Evolutionary conservation across 2,329 filamentous ascomycete genomes (phyloP).

Genomic region (Hymenoscyphus fraxineus): DNA sequence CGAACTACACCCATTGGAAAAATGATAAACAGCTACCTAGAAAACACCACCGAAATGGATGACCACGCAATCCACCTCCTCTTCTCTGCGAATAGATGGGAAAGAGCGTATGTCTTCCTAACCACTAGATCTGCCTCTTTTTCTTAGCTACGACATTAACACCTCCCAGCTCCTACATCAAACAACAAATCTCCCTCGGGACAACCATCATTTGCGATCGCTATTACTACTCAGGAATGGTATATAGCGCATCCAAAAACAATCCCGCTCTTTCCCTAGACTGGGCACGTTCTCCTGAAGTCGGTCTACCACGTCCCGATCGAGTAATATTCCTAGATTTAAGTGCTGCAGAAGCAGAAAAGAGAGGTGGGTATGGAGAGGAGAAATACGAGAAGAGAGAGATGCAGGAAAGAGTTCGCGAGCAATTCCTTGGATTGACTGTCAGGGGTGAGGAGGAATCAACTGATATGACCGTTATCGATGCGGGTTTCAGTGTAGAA

Average conservation of each 20-base stretch:
- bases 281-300: slow-evolving; percentile 83
- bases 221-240: slow-evolving; percentile 92
- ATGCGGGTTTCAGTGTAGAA: slow-evolving; percentile 41
- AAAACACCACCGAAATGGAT: slow-evolving; percentile 55
- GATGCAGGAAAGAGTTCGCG: slow-evolving; percentile 76
- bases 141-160: slow-evolving; percentile 1
- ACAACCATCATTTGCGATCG: slow-evolving; percentile 81
- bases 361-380: slow-evolving; percentile 79
- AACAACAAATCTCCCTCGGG: slow-evolving; percentile 56
- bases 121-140: neutral
- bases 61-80: slow-evolving; percentile 70
- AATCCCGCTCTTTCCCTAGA: slow-evolving; percentile 64
- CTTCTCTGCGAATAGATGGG: slow-evolving; percentile 72
- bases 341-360: slow-evolving; percentile 65
- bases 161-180: slow-evolving; percentile 46
- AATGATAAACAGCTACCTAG: slow-evolving; percentile 66
- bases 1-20: slow-evolving; percentile 63
- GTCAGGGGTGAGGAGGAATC: slow-evolving; percentile 43
- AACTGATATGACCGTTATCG: slow-evolving; percentile 50
- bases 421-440: slow-evolving; percentile 63
- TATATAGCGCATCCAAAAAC: slow-evolving; percentile 86
- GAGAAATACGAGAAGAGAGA: slow-evolving; percentile 84
- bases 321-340: slow-evolving; percentile 84
- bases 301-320: slow-evolving; percentile 84
- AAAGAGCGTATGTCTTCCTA: slow-evolving; percentile 36